These are phyloP conservation scores for Lecanoromycetidae sp. DNA, from an alignment of 2,329 filamentous ascomycete genomes.

Conservation along the genomic window DNA sequence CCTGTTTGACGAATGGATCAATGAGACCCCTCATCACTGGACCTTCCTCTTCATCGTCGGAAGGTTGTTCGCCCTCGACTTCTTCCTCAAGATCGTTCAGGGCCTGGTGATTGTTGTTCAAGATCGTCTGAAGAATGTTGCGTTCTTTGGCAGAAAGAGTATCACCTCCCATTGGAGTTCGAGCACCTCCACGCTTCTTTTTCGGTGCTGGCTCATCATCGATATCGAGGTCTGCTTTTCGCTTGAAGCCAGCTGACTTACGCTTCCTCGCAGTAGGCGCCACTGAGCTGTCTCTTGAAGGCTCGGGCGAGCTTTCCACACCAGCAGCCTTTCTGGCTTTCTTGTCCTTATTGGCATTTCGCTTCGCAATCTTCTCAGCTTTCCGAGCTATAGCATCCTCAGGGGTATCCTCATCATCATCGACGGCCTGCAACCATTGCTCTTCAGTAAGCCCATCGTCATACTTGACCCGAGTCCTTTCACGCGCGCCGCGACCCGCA, in stretches of 20 bases:
- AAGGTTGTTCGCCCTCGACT: slow-evolving; percentile 39
- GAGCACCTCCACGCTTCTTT: slow-evolving; percentile 54
- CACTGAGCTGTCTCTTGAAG: slow-evolving; percentile 74
- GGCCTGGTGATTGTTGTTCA: slow-evolving; percentile 64
- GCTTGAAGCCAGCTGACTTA: slow-evolving; percentile 69
- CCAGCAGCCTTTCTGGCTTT: slow-evolving; percentile 34
- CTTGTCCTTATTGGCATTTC: slow-evolving; percentile 63
- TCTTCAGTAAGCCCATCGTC: slow-evolving; percentile 97
- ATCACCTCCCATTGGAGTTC: slow-evolving; percentile 57
- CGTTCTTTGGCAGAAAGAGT: slow-evolving; percentile 59
- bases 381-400: slow-evolving; percentile 89
- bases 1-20: slow-evolving; percentile 84
- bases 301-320: slow-evolving; percentile 58
- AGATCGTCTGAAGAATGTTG: slow-evolving; percentile 62
- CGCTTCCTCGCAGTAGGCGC: slow-evolving; percentile 65
- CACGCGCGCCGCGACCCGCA: slow-evolving; percentile 79
- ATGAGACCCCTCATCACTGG: slow-evolving; percentile 66
- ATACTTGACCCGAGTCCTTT: slow-evolving; percentile 87
- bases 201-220: slow-evolving; percentile 68
- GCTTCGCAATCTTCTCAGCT: slow-evolving; percentile 68
- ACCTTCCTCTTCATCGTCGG: slow-evolving; percentile 39
- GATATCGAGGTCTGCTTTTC: slow-evolving; percentile 68
- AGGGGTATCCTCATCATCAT: slow-evolving; percentile 88
- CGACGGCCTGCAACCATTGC: slow-evolving; percentile 96
- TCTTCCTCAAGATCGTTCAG: slow-evolving; percentile 78